Evolutionary conservation across 1,284 basidiomycete genomes (phyloP), one percentile per base, ranked within the genome.

Genomic region (Sutorius eximius): DNA sequence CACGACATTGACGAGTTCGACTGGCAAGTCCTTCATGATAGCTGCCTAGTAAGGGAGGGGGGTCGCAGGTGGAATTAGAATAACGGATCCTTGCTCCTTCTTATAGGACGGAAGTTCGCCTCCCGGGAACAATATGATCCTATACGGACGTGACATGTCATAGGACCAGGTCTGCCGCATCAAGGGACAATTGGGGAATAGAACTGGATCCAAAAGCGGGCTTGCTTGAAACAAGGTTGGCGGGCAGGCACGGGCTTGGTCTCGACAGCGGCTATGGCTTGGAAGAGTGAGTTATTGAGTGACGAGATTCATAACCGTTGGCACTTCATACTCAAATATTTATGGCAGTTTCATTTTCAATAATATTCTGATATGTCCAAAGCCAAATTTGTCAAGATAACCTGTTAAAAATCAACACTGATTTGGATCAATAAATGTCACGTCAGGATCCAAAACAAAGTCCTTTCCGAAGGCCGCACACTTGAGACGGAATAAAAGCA

Each of bases 1-100:
- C 37, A 69, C 57, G 2, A 57, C 54, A 24, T 56, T 57, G 51
- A 69, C 52, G 12, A 69, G 69, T 47, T 69, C 70, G 8, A 70
- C 49, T 8, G 67, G 70, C 0, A 69, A 45, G 34, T 69, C 45
- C 18, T 59, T 58, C 70, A 69, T 69, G 48, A 11, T 42, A 47
- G 20, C 4, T 11, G 18, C 16, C 2, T 22, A 8, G 32, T 5
- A 7, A 3, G 22, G 22, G 27, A 24, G 15, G 44, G 27, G 18
- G 9, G 36, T 10, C 4, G 16, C 3, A n/a, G 37, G 1, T 16
- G 7, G 15, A 34, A 8, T 27, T 20, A 3, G 3, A 18, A 22
- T 18, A 24, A 20, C 20, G 47, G 34, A 18, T 13, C 32, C 13
- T 27, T n/a, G 27, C 9, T 33, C 37, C 30, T 49, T 49, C 62